phyloP scores from a whole-genome alignment of 805 yeast genomes.

The Saccharomycopsis malanga region DNA sequence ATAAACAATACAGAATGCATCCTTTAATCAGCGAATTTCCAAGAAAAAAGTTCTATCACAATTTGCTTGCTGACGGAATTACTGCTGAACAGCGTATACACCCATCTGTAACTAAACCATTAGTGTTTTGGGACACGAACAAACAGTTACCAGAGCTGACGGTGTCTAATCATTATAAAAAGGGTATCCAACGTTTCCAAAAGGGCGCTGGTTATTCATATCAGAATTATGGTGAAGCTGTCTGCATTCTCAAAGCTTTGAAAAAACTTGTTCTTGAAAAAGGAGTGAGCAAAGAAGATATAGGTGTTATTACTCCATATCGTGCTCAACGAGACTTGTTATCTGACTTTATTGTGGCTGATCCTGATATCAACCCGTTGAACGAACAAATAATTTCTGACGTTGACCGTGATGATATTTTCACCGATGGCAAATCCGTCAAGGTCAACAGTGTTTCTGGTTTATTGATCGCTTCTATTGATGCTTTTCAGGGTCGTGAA shows the following conservation, averaged over 20 bases:
- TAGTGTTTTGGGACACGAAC: constrained; percentile 54
- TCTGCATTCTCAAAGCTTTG: constrained; percentile 40
- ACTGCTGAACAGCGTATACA: constrained; percentile 42
- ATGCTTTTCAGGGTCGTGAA: constrained; percentile 74
- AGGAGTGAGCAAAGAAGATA: constrained; percentile 40
- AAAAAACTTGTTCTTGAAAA: constrained; percentile 48
- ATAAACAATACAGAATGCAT: constrained; percentile 65
- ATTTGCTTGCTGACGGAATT: constrained; percentile 51
- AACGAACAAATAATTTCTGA: constrained; percentile 41
- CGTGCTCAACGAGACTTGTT: constrained; percentile 65
- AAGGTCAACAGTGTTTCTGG: constrained; percentile 42
- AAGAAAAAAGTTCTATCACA: constrained; percentile 42
- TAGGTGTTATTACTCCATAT: constrained; percentile 70
- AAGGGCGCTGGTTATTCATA: constrained; percentile 53
- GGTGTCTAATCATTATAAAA: constrained; percentile 38
- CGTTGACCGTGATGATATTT: constrained; percentile 56
- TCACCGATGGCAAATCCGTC: constrained; percentile 37
- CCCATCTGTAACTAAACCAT: constrained; percentile 46
- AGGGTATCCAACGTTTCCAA: constrained; percentile 28
- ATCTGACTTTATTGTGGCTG: constrained; percentile 42
- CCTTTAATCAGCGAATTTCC: constrained; percentile 57
- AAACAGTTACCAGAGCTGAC: constrained; percentile 41
- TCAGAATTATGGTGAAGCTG: constrained; percentile 48
- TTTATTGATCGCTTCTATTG: constrained; percentile 51
- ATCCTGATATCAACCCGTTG: constrained; percentile 50